A percentile compares a stretch with the other conserved stretches of the same genome.
Evolutionary conservation across 441 rosid species (phyloP).

Genomic region (Omphalea diandra): DNA sequence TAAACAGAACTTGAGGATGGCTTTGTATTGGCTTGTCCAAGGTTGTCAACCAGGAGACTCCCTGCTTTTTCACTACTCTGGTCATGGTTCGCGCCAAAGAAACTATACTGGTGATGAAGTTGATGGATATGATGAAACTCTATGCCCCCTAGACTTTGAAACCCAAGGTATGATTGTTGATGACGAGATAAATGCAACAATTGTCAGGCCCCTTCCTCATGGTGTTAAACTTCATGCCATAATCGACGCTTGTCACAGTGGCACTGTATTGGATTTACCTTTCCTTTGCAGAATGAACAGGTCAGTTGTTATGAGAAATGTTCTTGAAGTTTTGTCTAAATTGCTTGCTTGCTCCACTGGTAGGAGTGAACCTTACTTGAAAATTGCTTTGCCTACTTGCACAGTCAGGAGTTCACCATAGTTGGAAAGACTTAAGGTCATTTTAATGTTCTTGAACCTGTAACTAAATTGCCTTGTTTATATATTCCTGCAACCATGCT

Average conservation of each 20-base stretch:
- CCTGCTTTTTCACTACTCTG: constrained; percentile 83
- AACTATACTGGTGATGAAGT: constrained; percentile 75
- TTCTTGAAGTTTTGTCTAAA: neutral
- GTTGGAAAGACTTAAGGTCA: neutral
- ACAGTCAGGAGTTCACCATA: too few relatives aligned
- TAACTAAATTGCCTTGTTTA: neutral
- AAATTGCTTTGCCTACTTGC: too few relatives aligned
- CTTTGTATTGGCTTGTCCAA: constrained; percentile 84
- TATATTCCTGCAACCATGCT: constrained; percentile 1
- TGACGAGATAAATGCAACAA: constrained; percentile 71
- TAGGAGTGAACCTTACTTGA: neutral
- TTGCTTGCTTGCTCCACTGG: neutral
- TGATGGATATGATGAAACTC: constrained; percentile 84
- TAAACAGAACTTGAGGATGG: constrained; percentile 80
- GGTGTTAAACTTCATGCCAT: constrained; percentile 84
- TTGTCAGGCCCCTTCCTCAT: constrained; percentile 66
- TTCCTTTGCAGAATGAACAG: constrained; percentile 77
- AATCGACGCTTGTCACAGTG: constrained; percentile 83
- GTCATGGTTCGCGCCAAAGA: constrained; percentile 82
- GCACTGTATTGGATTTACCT: constrained; percentile 80
- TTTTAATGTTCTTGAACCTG: neutral
- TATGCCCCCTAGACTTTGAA: constrained; percentile 85
- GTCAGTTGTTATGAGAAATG: constrained; percentile 33
- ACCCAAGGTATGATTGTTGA: constrained; percentile 94
- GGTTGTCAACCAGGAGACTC: constrained; percentile 92